Base-by-base conservation (phyloP, 352 stramenopile species). In the Pythium oligandrum region DNA sequence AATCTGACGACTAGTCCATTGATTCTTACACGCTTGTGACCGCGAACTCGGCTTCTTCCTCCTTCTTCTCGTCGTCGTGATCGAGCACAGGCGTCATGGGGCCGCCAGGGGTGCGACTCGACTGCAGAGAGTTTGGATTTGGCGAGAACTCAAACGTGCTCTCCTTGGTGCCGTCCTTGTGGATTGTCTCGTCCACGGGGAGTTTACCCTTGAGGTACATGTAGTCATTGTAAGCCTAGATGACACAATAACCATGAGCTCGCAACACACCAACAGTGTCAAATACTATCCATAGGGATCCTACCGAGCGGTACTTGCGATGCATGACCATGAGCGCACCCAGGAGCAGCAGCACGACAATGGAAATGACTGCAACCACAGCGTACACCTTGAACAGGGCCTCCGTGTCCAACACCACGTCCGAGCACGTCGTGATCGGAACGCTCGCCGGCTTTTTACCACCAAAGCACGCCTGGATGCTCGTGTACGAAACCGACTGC, bases 201-300 rank as follows among this genome's bases (percentile, higher is more conserved):
- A 87, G 68, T 35, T 88, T 83, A 4, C 78, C 78, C 69, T 92
- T 92, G 43, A 92, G 59, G 47, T 92, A 92, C 44, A 92, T 59
- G 61, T 88, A 92, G 34, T 92, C 78, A 11, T 88, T 87, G 73
- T 88, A 89, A 9, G 71, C 71, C 66, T 78, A 38, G 2, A 46
- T 4, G 44, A 30, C 17, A 47, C 3, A 51, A 37, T 31, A 44
- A 42, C 39, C n/a, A 48, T 26, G 38, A 31, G 40, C 6, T 6
- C 5, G 42, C 8, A 42, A 40, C 38, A 55, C 40, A 44, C 26
- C 43, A 37, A 49, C 31, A 26, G 8, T 36, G 35, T 7, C 12
- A 40, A 3, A 35, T n/a, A 17, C 12, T 17, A 34, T 7, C 34
- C 3, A 17, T 4, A 6, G 26, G 10, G 7, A 26, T 54, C 61